Evolutionary conservation across 2,329 filamentous ascomycete species (phyloP).

Genomic region (Monilinia aucupariae): DNA sequence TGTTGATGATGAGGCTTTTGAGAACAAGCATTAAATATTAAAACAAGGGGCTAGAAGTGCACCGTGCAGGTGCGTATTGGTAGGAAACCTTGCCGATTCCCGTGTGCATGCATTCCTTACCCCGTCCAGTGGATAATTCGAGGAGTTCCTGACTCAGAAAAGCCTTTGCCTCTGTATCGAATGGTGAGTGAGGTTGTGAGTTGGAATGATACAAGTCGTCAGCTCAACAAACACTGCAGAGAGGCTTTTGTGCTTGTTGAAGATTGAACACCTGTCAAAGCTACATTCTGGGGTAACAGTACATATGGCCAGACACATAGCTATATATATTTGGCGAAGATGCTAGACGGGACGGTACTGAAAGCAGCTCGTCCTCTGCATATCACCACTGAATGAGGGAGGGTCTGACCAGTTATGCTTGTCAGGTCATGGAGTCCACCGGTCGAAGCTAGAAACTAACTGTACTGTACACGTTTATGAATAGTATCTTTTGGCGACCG

Average conservation of each 20-base stretch:
- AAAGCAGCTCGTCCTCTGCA: neutral
- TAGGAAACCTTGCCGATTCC: constrained; percentile 10
- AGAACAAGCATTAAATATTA: constrained; percentile 12
- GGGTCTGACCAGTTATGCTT: neutral
- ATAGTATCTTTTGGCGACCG: constrained; percentile 15
- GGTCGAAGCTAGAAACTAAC: neutral
- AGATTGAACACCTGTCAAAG: constrained; percentile 8
- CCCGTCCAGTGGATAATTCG: constrained; percentile 7
- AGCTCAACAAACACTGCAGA: constrained; percentile 1
- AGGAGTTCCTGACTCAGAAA: constrained; percentile 6
- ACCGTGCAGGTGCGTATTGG: constrained; percentile 9
- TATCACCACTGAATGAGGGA: constrained; percentile 1
- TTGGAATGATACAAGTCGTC: neutral
- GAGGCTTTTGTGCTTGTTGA: constrained; percentile 7
- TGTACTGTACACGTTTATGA: neutral
- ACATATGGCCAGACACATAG: neutral
- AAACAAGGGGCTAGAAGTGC: constrained; percentile 15
- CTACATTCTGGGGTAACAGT: constrained; percentile 9
- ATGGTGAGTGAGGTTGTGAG: neutral
- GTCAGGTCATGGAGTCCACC: neutral
- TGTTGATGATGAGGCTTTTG: constrained; percentile 9
- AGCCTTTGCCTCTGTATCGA: neutral
- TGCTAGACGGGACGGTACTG: neutral
- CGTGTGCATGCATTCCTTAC: constrained; percentile 6
- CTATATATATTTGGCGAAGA: constrained; percentile 1